Evolutionary conservation across 495 filamentous ascomycete species (phyloP).

Genomic region (Cudoniella acicularis): DNA sequence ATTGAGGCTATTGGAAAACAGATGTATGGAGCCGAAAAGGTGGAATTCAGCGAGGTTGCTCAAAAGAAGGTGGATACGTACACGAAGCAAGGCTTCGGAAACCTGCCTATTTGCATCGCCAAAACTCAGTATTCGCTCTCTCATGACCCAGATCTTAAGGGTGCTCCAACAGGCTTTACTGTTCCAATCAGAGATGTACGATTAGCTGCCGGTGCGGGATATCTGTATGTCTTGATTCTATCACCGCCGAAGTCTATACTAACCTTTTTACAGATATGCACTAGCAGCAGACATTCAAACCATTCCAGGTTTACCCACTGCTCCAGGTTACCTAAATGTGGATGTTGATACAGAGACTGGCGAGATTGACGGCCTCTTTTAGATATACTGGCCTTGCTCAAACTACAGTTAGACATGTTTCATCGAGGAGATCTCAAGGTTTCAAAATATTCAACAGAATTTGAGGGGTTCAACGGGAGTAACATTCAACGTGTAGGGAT

Average conservation of each 20-base stretch:
- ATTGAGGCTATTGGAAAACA: constrained; percentile 86
- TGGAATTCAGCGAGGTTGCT: constrained; percentile 91
- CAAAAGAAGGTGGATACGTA: constrained; percentile 96
- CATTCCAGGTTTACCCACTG: constrained; percentile 92
- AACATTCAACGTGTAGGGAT: constrained; percentile 23
- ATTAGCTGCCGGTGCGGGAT: constrained; percentile 86
- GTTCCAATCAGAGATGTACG: constrained; percentile 93
- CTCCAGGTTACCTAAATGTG: constrained; percentile 93
- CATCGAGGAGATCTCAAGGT: not conserved
- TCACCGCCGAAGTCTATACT: constrained; percentile 2
- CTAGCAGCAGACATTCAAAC: constrained; percentile 97
- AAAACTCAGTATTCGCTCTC: constrained; percentile 98
- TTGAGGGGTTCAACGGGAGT: constrained; percentile 3
- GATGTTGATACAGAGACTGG: constrained; percentile 91
- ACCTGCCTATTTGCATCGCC: constrained; percentile 92
- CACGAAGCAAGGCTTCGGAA: constrained; percentile 83
- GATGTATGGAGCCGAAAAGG: constrained; percentile 90
- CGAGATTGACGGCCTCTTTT: constrained; percentile 95
- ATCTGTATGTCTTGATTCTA: constrained; percentile 58
- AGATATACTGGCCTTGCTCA: constrained; percentile 1
- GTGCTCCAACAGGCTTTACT: constrained; percentile 93
- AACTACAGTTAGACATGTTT: not conserved
- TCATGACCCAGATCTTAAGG: constrained; percentile 91
- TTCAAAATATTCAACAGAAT: constrained; percentile 15
- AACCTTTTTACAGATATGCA: constrained; percentile 62